These are phyloP conservation scores for Eustoma russellianum DNA, from an alignment of 257 asterid species.

Conservation along the genomic window DNA sequence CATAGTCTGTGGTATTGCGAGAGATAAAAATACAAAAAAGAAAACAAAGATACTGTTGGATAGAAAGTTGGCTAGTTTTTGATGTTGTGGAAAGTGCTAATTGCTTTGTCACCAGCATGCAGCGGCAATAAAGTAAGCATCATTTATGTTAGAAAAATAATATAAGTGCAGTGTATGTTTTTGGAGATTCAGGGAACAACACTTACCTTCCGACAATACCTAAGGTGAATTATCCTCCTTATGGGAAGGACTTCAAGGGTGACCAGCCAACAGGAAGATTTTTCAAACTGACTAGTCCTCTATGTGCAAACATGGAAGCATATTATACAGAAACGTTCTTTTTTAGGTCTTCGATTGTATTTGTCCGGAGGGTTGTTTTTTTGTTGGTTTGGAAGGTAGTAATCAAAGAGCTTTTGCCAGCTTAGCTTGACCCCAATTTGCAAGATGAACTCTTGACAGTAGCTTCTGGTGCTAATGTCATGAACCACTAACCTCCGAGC, in stretches of 20 bases:
- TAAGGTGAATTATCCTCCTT: constrained; percentile 45
- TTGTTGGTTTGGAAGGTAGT: constrained; percentile 46
- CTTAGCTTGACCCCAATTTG: constrained; percentile 50
- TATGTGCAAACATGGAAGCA: constrained; percentile 53
- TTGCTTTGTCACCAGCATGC: too few species aligned
- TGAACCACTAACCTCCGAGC: constrained; percentile 47
- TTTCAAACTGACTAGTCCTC: constrained; percentile 54
- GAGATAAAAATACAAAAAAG: too few species aligned
- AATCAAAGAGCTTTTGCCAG: constrained; percentile 37
- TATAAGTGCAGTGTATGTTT: constrained; percentile 37
- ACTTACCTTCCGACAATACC: constrained; percentile 30
- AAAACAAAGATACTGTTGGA: too few species aligned
- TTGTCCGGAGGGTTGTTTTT: not conserved
- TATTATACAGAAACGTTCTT: constrained; percentile 40
- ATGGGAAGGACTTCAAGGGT: constrained; percentile 56
- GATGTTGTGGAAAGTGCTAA: too few species aligned
- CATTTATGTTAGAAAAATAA: constrained; percentile 2
- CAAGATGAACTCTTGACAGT: constrained; percentile 46
- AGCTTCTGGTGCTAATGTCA: constrained; percentile 61
- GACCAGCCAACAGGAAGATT: constrained; percentile 62
- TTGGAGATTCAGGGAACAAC: constrained; percentile 67
- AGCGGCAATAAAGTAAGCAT: too few species aligned
- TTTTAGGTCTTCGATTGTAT: not conserved
- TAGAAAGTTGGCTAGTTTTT: too few species aligned
- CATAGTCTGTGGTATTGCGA: too few species aligned